Evolutionary conservation across 2,329 filamentous ascomycete species (phyloP), one percentile per base, ranked within the genome.

Genomic region (Zymoseptoria crescenta): DNA sequence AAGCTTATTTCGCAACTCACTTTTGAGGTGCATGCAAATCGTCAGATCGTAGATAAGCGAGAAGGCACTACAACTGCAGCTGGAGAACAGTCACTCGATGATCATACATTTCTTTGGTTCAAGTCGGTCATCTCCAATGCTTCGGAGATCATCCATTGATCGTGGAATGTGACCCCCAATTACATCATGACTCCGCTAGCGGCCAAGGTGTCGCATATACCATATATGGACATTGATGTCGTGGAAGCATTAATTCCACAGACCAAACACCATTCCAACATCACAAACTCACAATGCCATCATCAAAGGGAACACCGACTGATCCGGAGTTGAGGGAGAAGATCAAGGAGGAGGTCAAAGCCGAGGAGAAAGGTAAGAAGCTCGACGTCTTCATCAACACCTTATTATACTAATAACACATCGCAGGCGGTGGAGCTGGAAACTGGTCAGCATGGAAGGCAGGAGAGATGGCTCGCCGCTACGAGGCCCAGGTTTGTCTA

Each of bases 301-400:
- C 68, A 4, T 69, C 67, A 2, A 72, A 72, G 58, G 69, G 69
- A 55, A 65, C 69, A 56, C 69, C 69, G 9, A 70, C 69, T 1
- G 69, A 72, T 59, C 69, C 69, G 1, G 69, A 71, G 54, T 56
- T 72, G 54, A 60, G 69, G 13, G 69, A 71, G 58, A 66, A 64
- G 61, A 64, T 72, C 59, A 71, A 72, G 61, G 69, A 72, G 59
- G 69, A 72, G 58, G 69, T 72, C 28, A 71, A 71, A 60, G 55
- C 55, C 10, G 68, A 71, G 54, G 67, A 70, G 62, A 72, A 71
- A 62, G 69, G 69, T 69, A 59, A 10, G 59, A 8, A 27, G 2
- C 10, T 45, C 24, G 24, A 24, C 24, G 24, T 24, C 24, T 24
- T 24, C 24, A 24, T 24, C 24, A 24, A 24, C 2, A 24, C 24